Evolutionary conservation across 352 stramenopile genomes (phyloP).

Genomic region (Pythium monospermum): DNA sequence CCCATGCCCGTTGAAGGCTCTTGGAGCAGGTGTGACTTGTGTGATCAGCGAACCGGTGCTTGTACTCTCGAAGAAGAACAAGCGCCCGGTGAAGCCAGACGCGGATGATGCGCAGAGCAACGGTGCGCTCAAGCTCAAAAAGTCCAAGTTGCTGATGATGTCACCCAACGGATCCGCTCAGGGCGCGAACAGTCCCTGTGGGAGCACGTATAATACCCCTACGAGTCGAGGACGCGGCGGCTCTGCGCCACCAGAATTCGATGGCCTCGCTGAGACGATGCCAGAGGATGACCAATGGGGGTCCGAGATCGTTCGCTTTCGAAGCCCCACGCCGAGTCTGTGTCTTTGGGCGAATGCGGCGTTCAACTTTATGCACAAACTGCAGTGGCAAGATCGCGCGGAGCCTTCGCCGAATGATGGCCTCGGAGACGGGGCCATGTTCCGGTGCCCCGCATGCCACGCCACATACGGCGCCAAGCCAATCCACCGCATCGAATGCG

Average conservation of each 20-base stretch:
- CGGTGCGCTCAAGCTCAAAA: slow-evolving; percentile 33
- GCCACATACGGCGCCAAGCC: slow-evolving; percentile 39
- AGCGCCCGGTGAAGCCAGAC: slow-evolving; percentile 49
- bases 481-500: slow-evolving; percentile 45
- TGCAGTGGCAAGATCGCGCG: slow-evolving; percentile 51
- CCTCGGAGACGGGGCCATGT: slow-evolving; percentile 21
- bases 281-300: slow-evolving; percentile 23
- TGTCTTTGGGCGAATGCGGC: slow-evolving; percentile 72
- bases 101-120: slow-evolving; percentile 30
- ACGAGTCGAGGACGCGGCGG: slow-evolving; percentile 8
- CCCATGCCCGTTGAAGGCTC: slow-evolving; percentile 24
- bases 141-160: slow-evolving; percentile 24
- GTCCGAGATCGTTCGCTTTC: slow-evolving; percentile 35
- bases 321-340: slow-evolving; percentile 36
- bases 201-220: slow-evolving; percentile 18
- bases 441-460: slow-evolving; percentile 45
- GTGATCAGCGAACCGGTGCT: slow-evolving; percentile 48
- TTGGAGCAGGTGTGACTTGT: slow-evolving; percentile 1
- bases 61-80: slow-evolving; percentile 76
- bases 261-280: slow-evolving; percentile 25
- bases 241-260: slow-evolving; percentile 19
- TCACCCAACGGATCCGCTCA: slow-evolving; percentile 6
- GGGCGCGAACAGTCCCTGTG: slow-evolving; percentile 2
- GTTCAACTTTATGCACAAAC: slow-evolving; percentile 60
- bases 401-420: slow-evolving; percentile 6